These are phyloP conservation scores for Pichia paraexigua DNA, from an alignment of 805 yeast species.

Conservation along the genomic window DNA sequence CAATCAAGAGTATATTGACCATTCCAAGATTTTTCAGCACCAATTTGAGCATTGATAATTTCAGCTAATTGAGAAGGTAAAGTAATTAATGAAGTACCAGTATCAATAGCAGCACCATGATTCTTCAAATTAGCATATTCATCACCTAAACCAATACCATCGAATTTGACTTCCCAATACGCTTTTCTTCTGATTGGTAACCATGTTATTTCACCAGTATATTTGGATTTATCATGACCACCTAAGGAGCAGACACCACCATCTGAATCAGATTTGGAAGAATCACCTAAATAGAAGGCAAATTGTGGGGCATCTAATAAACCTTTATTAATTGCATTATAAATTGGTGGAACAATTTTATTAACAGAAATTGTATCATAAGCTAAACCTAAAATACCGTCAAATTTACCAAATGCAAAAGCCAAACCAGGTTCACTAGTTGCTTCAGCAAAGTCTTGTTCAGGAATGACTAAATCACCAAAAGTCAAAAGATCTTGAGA, in stretches of 20 bases:
- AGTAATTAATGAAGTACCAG: constrained; percentile 95
- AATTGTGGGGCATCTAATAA: constrained; percentile 78
- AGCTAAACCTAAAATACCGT: constrained; percentile 93
- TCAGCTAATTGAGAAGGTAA: constrained; percentile 95
- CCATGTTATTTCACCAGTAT: constrained; percentile 82
- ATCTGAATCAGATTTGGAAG: constrained; percentile 52
- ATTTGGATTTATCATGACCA: constrained; percentile 75
- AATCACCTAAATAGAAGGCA: constrained; percentile 85
- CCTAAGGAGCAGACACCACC: constrained; percentile 97
- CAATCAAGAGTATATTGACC: constrained; percentile 96
- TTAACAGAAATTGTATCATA: constrained; percentile 87
- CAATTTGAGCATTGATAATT: constrained; percentile 89
- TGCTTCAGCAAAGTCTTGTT: constrained; percentile 95
- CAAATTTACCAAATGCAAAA: constrained; percentile 97
- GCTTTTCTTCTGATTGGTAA: constrained; percentile 99
- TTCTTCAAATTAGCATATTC: constrained; percentile 75
- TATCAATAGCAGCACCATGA: constrained; percentile 97
- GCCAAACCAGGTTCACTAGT: constrained; percentile 97
- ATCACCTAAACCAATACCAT: constrained; percentile 85
- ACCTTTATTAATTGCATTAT: constrained; percentile 78
- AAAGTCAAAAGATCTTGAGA: constrained; percentile 76
- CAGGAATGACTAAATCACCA: constrained; percentile 77
- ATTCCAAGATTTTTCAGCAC: constrained; percentile 95
- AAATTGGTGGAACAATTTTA: constrained; percentile 87
- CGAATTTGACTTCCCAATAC: constrained; percentile 96